A percentile compares a stretch with the other conserved stretches of the same genome.
Evolutionary conservation across 805 yeast species (phyloP).

Genomic region (Candida ovalis): DNA sequence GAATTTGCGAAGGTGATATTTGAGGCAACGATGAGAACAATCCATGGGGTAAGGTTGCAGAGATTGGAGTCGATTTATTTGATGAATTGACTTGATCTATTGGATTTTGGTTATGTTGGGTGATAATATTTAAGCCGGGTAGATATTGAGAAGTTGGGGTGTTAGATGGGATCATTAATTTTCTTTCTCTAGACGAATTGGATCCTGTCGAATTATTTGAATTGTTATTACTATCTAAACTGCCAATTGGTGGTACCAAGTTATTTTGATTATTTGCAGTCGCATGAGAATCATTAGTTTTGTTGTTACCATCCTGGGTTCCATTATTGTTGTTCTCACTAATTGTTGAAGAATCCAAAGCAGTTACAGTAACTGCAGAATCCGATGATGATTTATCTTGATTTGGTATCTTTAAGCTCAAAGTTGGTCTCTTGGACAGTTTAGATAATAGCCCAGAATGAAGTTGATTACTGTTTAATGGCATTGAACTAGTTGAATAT

Average conservation of each 20-base stretch:
- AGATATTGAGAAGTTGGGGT: conserved; percentile 19
- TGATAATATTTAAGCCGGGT: conserved; percentile 19
- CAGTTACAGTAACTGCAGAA: conserved; percentile 44
- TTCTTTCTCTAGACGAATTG: conserved; percentile 9
- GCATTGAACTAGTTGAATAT: not conserved
- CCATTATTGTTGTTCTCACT: conserved; percentile 7
- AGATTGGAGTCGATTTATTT: conserved; percentile 27
- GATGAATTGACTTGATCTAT: conserved; percentile 18
- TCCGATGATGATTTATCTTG: conserved; percentile 28
- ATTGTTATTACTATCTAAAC: not conserved
- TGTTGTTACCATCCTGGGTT: not conserved
- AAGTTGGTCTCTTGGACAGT: conserved; percentile 46
- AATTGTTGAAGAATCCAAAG: conserved; percentile 29
- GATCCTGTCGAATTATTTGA: not conserved
- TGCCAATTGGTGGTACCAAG: not conserved
- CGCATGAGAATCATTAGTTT: not conserved
- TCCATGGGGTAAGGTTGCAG: conserved; percentile 27
- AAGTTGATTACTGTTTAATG: not conserved
- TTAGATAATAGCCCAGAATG: not conserved
- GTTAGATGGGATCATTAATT: conserved; percentile 10
- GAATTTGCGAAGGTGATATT: conserved; percentile 31
- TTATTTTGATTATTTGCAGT: not conserved
- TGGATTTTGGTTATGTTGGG: conserved; percentile 14
- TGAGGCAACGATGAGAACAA: conserved; percentile 29
- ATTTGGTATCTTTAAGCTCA: conserved; percentile 64